Conservation (phyloP, 495 filamentous ascomycete genomes). For the Neurospora cerealis region DNA sequence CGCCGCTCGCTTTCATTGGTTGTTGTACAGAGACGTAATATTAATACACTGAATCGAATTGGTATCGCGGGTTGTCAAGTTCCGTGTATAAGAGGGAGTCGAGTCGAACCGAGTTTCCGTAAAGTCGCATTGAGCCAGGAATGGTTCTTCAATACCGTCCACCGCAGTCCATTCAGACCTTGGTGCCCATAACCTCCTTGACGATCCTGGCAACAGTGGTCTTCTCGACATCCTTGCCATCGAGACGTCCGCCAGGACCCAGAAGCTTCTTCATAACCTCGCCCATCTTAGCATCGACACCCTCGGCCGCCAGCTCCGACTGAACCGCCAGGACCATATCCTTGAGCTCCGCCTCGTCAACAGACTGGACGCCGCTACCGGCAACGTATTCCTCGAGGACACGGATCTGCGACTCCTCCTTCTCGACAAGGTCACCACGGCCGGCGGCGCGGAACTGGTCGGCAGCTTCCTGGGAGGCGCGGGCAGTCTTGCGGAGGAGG, state of each 20-base stretch:
- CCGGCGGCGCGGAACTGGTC: constrained; percentile 39
- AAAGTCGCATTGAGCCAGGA: neutral
- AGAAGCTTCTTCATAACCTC: constrained; percentile 30
- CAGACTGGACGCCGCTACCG: constrained; percentile 29
- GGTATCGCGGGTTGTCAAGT: neutral
- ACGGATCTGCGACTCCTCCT: constrained; percentile 38
- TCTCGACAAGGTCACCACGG: constrained; percentile 44
- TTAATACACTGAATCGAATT: neutral
- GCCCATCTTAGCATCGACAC: constrained; percentile 14
- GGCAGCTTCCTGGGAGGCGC: constrained; percentile 29
- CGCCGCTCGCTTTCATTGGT: neutral
- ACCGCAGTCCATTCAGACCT: neutral
- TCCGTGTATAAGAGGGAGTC: neutral
- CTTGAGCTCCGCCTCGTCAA: constrained; percentile 32
- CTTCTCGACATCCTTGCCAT: constrained; percentile 30
- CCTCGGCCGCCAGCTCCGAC: constrained; percentile 20
- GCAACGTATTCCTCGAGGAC: constrained; percentile 40
- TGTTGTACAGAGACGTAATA: neutral
- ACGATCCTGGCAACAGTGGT: constrained; percentile 21
- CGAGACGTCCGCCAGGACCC: constrained; percentile 23
- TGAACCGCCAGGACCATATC: constrained; percentile 27
- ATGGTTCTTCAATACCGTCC: neutral
- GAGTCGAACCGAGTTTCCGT: neutral
- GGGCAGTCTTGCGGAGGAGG: constrained; percentile 37
- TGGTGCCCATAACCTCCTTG: constrained; percentile 13